Evolutionary conservation across 176 grass and related monocot species (phyloP).

Genomic region (Aechmea fasciata): DNA sequence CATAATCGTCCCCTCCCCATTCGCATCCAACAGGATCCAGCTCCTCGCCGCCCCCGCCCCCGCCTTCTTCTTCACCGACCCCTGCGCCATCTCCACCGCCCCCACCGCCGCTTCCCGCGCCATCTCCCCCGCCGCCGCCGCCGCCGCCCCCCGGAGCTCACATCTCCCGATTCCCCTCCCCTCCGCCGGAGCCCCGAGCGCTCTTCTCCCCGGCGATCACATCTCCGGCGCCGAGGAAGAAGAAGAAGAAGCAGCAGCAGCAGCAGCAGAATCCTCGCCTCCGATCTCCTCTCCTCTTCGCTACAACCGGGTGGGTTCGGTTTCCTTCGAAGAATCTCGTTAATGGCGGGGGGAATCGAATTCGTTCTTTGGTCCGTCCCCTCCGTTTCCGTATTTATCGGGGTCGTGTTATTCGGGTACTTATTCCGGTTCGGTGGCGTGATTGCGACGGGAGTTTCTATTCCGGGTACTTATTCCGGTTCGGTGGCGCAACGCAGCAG

Average conservation of each 20-base stretch:
- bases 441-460: too few relatives aligned
- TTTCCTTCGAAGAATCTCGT: background rate
- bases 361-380: background rate
- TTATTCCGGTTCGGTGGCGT: too few relatives aligned
- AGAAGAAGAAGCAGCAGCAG: background rate
- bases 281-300: background rate
- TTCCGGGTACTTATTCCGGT: too few relatives aligned
- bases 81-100: conserved; percentile 6
- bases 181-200: background rate
- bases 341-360: conserved; percentile 1
- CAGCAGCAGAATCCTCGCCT: too few relatives aligned
- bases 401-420: background rate
- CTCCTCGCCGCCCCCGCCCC: conserved; percentile 51
- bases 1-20: conserved; percentile 60
- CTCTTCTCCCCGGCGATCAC: conserved; percentile 31
- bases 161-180: background rate
- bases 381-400: background rate
- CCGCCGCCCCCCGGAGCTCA: background rate
- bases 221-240: conserved; percentile 29
- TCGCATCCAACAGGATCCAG: conserved; percentile 77
- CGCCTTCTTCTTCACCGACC: conserved; percentile 37
- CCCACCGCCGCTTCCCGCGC: conserved; percentile 9
- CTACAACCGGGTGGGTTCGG: background rate
- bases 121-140: conserved; percentile 11
- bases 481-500: too few relatives aligned